A percentile compares a stretch with the other conserved stretches of the same genome.
These are phyloP conservation scores for Ogataea hybrid DNA, from an alignment of 1,139 yeast species.

Conservation along the genomic window DNA sequence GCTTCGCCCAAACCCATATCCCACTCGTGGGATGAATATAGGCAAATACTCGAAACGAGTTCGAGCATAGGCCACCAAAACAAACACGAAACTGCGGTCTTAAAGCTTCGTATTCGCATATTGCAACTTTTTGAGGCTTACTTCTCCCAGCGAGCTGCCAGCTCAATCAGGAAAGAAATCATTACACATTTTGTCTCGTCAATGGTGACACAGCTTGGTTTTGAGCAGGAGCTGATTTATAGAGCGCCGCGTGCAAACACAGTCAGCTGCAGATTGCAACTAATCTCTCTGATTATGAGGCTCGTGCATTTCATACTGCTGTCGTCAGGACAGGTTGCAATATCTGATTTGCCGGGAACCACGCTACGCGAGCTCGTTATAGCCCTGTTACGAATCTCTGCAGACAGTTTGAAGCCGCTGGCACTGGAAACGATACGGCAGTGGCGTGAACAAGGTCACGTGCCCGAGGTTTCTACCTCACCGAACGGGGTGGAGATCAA, in stretches of 20 bases:
- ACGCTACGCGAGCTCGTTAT: slow-evolving; percentile 30
- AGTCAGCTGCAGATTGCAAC: slow-evolving; percentile 40
- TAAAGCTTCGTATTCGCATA: slow-evolving; percentile 35
- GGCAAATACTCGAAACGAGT: slow-evolving; percentile 11
- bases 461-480: slow-evolving; percentile 23
- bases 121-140: slow-evolving; percentile 45
- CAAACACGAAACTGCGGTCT: slow-evolving; percentile 41
- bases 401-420: slow-evolving; percentile 27
- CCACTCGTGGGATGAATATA: slow-evolving; percentile 27
- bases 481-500: slow-evolving; percentile 62
- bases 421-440: slow-evolving; percentile 25
- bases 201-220: slow-evolving; percentile 46
- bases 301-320: slow-evolving; percentile 28
- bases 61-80: slow-evolving; percentile 20
- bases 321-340: slow-evolving; percentile 24
- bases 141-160: slow-evolving; percentile 37
- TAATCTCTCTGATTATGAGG: slow-evolving; percentile 34
- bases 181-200: slow-evolving; percentile 41
- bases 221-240: slow-evolving; percentile 49
- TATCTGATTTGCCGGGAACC: slow-evolving; percentile 26
- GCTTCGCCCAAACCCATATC: slow-evolving; percentile 23
- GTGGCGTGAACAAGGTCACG: slow-evolving; percentile 19
- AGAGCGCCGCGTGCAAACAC: slow-evolving; percentile 47
- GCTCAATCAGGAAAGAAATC: slow-evolving; percentile 31
- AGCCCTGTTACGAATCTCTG: slow-evolving; percentile 29